Evolutionary conservation across 208 protist species (phyloP), one percentile per base, ranked within the genome.

Genomic region (Phytomonas sp.): DNA sequence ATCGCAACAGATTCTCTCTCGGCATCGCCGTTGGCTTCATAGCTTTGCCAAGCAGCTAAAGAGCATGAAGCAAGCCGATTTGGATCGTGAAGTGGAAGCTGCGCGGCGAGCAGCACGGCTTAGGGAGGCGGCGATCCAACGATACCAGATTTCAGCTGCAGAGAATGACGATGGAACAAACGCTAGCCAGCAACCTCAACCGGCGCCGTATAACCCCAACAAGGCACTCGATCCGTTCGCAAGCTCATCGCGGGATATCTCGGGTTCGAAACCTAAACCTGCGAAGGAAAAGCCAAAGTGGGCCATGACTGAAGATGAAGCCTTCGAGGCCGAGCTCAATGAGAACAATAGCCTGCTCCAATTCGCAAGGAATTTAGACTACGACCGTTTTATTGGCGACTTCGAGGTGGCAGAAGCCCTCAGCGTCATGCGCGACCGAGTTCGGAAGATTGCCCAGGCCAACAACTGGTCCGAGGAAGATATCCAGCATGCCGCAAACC

Each of bases 231-330:
- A 67, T 23, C 37, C n/a, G 62, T 75, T n/a, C 56, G 63, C 53
- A 70, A 81, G 71, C 81, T 78, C 76, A 79, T 84, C 67, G 69
- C 73, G 76, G 33, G 32, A 30, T 26, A 40, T 64, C 33, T 77
- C 79, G 64, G 68, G 71, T 15, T 70, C n/a, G 29, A 67, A 76
- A 64, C 36, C 23, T 68, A 74, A 29, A 70, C 30, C 53, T 8
- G 33, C 30, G 70, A 72, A 61, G 73, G 78, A 68, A 32, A 96
- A 96, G 75, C 92, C 92, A 23, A 90, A 94, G 79, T 97, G 92
- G 90, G 92, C 92, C 28, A 83, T 97, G 74, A 97, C 92, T 31
- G 89, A 94, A 72, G 89, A 97, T 46, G 92, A 97, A 74, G 92
- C 92, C 0, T 60, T 97, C 32, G 90, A 94, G 66, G 85, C 73